Percentiles rank a stretch among this genome's conserved stretches.
Evolutionary conservation across 2,329 filamentous ascomycete species (phyloP).

Genomic region (Niveomyces coronatus): DNA sequence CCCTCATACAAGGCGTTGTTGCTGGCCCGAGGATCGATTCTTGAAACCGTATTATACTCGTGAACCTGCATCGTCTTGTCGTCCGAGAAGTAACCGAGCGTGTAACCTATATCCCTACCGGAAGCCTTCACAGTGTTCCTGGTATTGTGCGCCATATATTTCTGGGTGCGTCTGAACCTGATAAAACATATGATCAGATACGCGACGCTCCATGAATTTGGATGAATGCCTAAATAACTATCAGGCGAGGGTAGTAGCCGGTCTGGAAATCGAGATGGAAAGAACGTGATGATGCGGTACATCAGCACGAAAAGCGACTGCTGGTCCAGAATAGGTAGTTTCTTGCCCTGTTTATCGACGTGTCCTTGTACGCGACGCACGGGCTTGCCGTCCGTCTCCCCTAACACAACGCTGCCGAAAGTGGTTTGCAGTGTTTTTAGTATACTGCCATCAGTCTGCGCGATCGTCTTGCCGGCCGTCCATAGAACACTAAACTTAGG

Average conservation of each 20-base stretch:
- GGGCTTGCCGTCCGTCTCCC: too few species aligned
- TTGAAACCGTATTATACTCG: not conserved
- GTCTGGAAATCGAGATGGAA: not conserved
- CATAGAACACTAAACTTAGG: too few species aligned
- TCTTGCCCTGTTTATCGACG: too few species aligned
- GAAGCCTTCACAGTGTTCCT: not conserved
- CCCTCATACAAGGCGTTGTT: not conserved
- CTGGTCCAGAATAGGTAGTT: too few species aligned
- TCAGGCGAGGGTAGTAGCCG: not conserved
- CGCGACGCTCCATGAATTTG: not conserved
- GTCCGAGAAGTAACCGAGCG: not conserved
- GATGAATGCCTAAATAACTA: not conserved
- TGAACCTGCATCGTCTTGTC: not conserved
- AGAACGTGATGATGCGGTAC: not conserved
- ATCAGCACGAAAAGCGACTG: not conserved
- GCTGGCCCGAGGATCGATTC: not conserved
- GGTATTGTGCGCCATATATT: not conserved
- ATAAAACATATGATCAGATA: not conserved
- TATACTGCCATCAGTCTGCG: too few species aligned
- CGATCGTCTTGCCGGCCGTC: too few species aligned
- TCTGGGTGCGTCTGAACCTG: not conserved
- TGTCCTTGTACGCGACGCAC: too few species aligned
- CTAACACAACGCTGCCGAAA: too few species aligned
- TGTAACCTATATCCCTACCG: not conserved
- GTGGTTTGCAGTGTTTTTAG: too few species aligned